Conservation (phyloP, 805 yeast species). For the Blastobotrys americana region DNA sequence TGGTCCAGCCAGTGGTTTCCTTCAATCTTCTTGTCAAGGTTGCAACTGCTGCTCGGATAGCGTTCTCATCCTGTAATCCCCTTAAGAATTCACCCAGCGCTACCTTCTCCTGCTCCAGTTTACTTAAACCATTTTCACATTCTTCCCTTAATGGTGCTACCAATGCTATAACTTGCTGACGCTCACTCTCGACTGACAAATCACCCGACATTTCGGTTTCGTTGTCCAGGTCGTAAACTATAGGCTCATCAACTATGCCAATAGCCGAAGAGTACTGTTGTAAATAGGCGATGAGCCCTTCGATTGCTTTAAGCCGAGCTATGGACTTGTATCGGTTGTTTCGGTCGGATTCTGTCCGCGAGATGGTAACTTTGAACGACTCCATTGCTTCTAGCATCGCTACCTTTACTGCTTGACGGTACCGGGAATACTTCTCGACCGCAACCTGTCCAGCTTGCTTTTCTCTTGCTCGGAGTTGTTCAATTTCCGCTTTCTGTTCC, state of each 20-base stretch:
- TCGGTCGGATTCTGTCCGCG: conserved; percentile 7
- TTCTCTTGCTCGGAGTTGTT: conserved; percentile 48
- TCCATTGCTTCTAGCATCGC: conserved; percentile 16
- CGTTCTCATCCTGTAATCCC: conserved; percentile 6
- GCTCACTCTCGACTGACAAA: not conserved
- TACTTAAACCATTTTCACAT: not conserved
- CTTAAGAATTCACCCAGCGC: conserved; percentile 5
- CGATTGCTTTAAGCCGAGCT: conserved; percentile 7
- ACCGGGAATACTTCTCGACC: conserved; percentile 8
- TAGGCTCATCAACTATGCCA: too few species aligned
- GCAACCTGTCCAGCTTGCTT: conserved; percentile 14
- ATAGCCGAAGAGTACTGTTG: not conserved
- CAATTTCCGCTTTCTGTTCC: conserved; percentile 70
- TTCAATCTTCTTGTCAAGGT: conserved; percentile 11
- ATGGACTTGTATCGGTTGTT: conserved; percentile 6
- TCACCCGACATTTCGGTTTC: too few species aligned
- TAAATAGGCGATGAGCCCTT: not conserved
- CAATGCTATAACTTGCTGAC: not conserved
- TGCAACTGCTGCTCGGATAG: conserved; percentile 8
- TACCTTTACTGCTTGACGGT: conserved; percentile 8
- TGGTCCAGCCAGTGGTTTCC: conserved; percentile 18
- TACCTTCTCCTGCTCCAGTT: conserved; percentile 10
- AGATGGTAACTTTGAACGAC: conserved; percentile 10
- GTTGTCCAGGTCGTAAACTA: too few species aligned
- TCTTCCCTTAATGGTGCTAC: not conserved